Base-by-base conservation (phyloP, 305 asterid genomes). In the Rubia tinctorum region DNA sequence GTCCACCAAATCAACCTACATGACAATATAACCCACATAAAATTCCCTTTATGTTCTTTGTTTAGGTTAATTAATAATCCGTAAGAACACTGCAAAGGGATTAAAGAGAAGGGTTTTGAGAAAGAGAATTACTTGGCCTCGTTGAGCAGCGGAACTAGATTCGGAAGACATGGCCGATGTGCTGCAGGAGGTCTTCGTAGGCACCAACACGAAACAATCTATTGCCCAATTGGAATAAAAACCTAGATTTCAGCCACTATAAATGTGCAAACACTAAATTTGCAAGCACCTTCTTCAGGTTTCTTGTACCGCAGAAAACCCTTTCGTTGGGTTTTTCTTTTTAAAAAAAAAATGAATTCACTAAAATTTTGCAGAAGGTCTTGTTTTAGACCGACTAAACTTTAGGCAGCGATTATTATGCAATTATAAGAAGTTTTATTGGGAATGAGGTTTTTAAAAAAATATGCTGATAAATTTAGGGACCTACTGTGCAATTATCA, bases 1-100 rank as follows among this genome's bases (percentile, higher is more conserved):
- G 82, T 91, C 97, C 76, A 86, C 79, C 64, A 91, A 89, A 90
- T 91, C 98, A 66, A 90, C 93, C 98, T 93, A 80, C 62, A 61
- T 25, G 66, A 27, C 18, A 59, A 66, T 68, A 66, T 34, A 53
- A 53, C 23, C 59, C 23, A 49, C 30, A 61, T 55, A 51, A n/a
- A 66, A 59, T 69, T 4, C 20, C 62, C 37, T 30, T 30, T 51
- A 4, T 20, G 25, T 7, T 56, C 25, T 30, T n/a, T 47, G 15
- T 49, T 9, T 7, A 6, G 13, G 47, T 34, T 63, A 69, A 51
- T 27, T 45, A 10, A 40, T 45, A 43, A 34, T 47, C 2, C 63
- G 40, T 51, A 71, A 71, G 37, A 58, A 56, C 45, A 6, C 3
- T 13, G 49, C 8, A 44, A 66, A 13, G 22, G 64, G 51, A n/a